These are phyloP conservation scores for Prunus kanzakura DNA, from an alignment of 306 rosid species.

Conservation along the genomic window DNA sequence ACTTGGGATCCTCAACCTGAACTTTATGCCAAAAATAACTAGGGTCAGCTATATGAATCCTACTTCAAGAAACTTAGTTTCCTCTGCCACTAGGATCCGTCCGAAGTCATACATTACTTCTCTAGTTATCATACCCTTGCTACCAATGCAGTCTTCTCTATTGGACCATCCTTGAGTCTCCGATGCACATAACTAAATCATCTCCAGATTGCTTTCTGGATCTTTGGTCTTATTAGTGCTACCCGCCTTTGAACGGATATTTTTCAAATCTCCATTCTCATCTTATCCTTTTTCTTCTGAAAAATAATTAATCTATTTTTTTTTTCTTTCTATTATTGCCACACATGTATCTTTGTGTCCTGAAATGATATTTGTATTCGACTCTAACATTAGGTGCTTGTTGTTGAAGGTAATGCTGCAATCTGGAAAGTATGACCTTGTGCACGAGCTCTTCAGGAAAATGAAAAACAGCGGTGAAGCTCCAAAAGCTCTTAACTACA, in stretches of 20 bases:
- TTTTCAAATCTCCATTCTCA: background rate
- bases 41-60: background rate
- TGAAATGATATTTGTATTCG: slow-evolving; percentile 27
- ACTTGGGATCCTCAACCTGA: slow-evolving; percentile 2
- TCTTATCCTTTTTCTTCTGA: background rate
- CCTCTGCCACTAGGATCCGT: background rate
- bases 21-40: background rate
- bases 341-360: slow-evolving; percentile 19
- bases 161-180: background rate
- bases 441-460: slow-evolving; percentile 67
- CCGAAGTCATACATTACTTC: background rate
- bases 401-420: slow-evolving; percentile 86
- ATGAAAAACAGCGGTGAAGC: slow-evolving; percentile 70
- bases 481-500: slow-evolving; percentile 74
- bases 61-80: background rate
- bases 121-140: background rate
- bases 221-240: background rate
- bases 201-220: background rate
- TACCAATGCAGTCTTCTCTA: background rate
- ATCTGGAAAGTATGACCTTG: slow-evolving; percentile 75
- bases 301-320: background rate
- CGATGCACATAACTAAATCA: background rate
- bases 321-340: background rate
- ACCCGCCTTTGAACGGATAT: background rate
- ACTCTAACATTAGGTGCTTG: slow-evolving; percentile 55